Percentiles rank a stretch among this genome's conserved stretches.
Conservation (phyloP, 2,329 filamentous ascomycete species). For the Pseudocercospora cruenta region DNA sequence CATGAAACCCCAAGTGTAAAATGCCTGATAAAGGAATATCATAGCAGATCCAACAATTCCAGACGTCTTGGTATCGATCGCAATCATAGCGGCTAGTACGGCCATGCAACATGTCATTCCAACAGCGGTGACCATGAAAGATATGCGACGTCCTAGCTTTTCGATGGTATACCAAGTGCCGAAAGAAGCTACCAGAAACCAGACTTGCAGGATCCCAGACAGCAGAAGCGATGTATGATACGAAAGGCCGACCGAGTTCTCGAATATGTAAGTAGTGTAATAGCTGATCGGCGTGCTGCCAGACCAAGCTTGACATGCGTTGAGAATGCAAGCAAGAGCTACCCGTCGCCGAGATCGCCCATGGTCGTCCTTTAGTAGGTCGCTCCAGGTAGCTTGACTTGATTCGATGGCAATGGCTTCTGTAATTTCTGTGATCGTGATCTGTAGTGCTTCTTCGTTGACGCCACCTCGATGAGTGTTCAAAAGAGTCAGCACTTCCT, state of each 20-base stretch:
- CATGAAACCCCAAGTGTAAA: constrained; percentile 1
- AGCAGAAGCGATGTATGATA: neutral
- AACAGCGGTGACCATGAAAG: neutral
- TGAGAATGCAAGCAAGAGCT: constrained; percentile 8
- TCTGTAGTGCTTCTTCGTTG: neutral
- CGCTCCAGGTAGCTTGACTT: constrained; percentile 7
- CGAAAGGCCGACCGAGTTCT: neutral
- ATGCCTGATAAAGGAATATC: neutral
- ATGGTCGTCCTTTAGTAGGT: constrained; percentile 4
- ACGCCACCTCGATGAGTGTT: constrained; percentile 1
- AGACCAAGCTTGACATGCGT: constrained; percentile 6
- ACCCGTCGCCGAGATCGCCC: constrained; percentile 7
- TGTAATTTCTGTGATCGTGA: constrained; percentile 5
- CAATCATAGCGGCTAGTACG: neutral
- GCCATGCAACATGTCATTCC: constrained; percentile 1
- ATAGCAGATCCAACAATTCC: neutral
- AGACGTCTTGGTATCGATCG: neutral
- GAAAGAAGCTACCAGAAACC: neutral
- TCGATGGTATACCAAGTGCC: neutral
- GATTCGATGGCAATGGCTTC: constrained; percentile 10
- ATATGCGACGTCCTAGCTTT: neutral
- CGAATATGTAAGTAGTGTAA: neutral
- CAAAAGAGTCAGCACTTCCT: constrained; percentile 5
- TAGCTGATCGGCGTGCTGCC: neutral
- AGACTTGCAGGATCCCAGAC: neutral